phyloP scores from a whole-genome alignment of 1,284 basidiomycete species.

The Ustilago trichophora region DNA sequence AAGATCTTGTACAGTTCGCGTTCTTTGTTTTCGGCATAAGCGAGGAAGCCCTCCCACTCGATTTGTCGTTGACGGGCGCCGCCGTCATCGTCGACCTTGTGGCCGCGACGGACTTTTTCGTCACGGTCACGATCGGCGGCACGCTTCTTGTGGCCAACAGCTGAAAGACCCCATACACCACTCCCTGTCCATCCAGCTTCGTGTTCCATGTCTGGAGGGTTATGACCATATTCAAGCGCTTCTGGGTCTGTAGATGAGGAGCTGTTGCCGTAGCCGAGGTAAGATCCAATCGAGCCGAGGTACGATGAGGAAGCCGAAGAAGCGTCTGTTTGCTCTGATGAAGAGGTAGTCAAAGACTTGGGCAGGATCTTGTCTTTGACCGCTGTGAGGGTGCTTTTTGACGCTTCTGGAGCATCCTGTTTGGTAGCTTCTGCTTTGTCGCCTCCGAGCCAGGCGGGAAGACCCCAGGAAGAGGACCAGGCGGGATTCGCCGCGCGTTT shows the following conservation, averaged over 20 bases:
- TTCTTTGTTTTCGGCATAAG: slow-evolving; percentile 65
- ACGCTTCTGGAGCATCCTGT: slow-evolving; percentile 2
- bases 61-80: slow-evolving; percentile 59
- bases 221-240: slow-evolving; percentile 19
- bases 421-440: slow-evolving; percentile 6
- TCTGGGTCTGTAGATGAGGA: slow-evolving; percentile 6
- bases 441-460: slow-evolving; percentile 41
- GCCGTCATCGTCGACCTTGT: slow-evolving; percentile 52
- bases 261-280: slow-evolving; percentile 32
- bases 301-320: slow-evolving; percentile 20
- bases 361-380: slow-evolving; percentile 36
- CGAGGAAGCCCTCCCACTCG: slow-evolving; percentile 66
- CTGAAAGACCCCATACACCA: slow-evolving; percentile 64
- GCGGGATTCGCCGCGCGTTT: slow-evolving; percentile 6
- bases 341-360: slow-evolving; percentile 3
- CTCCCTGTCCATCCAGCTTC: slow-evolving; percentile 66
- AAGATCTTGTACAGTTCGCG: slow-evolving; percentile 65
- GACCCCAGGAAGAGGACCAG: slow-evolving; percentile 22
- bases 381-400: slow-evolving; percentile 18
- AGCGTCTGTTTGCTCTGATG: background rate
- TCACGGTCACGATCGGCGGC: slow-evolving; percentile 44
- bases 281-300: slow-evolving; percentile 26
- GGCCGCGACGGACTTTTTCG: slow-evolving; percentile 33
- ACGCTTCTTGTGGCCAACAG: slow-evolving; percentile 52
- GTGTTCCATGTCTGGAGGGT: slow-evolving; percentile 50